phyloP scores from a whole-genome alignment of 2,329 filamentous ascomycete species.

The Pseudogymnoascus sp. region DNA sequence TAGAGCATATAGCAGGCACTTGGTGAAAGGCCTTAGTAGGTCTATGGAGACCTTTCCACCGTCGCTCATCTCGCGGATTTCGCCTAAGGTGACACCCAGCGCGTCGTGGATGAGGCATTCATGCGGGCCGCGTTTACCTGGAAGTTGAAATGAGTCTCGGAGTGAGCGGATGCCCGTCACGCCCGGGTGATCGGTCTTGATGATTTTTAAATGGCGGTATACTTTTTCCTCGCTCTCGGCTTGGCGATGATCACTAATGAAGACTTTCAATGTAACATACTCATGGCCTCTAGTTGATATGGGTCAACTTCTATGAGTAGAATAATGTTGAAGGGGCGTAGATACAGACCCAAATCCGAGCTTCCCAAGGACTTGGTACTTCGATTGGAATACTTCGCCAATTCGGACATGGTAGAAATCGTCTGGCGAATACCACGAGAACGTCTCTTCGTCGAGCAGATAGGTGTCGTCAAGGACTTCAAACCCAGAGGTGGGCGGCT shows the following conservation, averaged over 20 bases:
- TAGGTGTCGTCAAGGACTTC: constrained; percentile 7
- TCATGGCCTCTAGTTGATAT: constrained; percentile 6
- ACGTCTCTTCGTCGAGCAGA: constrained; percentile 21
- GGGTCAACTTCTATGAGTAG: neutral
- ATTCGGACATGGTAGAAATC: constrained; percentile 21
- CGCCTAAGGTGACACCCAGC: constrained; percentile 15
- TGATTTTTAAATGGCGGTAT: constrained; percentile 24
- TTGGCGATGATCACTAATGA: constrained; percentile 8
- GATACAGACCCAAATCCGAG: constrained; percentile 20
- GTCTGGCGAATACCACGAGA: constrained; percentile 19
- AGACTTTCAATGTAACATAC: constrained; percentile 11
- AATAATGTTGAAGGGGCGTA: neutral
- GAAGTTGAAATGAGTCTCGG: constrained; percentile 29
- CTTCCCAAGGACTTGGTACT: constrained; percentile 23
- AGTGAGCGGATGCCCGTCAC: constrained; percentile 24
- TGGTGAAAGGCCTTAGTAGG: constrained; percentile 15
- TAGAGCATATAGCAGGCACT: constrained; percentile 17
- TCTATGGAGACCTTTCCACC: constrained; percentile 12
- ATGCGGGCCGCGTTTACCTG: constrained; percentile 15
- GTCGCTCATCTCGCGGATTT: constrained; percentile 12
- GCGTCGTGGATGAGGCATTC: constrained; percentile 20
- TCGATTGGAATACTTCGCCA: constrained; percentile 19
- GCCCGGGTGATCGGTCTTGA: constrained; percentile 25
- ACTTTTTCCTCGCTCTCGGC: constrained; percentile 21
- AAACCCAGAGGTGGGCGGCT: neutral